A percentile compares a stretch with the other conserved stretches of the same genome.
Conservation (phyloP, 805 yeast genomes). For the Schwanniomyces vanrijiae region DNA sequence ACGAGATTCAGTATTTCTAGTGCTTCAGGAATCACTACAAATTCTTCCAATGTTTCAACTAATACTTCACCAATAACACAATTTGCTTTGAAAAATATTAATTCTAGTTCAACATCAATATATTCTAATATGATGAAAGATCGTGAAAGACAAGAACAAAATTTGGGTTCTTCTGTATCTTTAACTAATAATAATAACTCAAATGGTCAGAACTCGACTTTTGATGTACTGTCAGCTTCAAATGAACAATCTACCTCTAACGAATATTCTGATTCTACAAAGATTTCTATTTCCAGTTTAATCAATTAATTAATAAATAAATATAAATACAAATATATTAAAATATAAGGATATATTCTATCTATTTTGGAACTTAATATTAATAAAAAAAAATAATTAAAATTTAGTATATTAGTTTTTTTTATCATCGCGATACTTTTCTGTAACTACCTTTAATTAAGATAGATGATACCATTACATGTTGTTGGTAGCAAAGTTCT, state of each 20-base stretch:
- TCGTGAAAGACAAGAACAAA: not conserved
- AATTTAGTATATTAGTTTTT: not conserved
- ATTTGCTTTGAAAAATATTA: conserved; percentile 1
- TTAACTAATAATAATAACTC: not conserved
- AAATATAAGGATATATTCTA: no score
- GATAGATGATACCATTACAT: conserved; percentile 22
- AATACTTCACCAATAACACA: conserved; percentile 6
- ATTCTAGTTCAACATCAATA: conserved; percentile 7
- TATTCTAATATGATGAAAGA: conserved; percentile 3
- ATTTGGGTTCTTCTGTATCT: not conserved
- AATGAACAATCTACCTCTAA: conserved; percentile 1
- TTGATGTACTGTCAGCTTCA: not conserved
- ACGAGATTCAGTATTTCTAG: conserved; percentile 24
- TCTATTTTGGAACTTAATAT: no score
- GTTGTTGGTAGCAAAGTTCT: conserved; percentile 47
- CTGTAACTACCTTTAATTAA: not conserved
- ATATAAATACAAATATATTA: not conserved
- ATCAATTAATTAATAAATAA: conserved; percentile 20
- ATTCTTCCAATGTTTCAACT: conserved; percentile 11
- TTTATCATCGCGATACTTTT: not conserved
- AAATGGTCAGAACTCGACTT: conserved; percentile 1
- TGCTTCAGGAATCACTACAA: conserved; percentile 7
- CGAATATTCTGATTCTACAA: conserved; percentile 14
- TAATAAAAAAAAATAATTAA: no score
- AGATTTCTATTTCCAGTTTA: conserved; percentile 34